Percentiles rank a stretch among this genome's conserved stretches.
Evolutionary conservation across 108 stramenopile species (phyloP).

Genomic region (Thalassiosira profunda): DNA sequence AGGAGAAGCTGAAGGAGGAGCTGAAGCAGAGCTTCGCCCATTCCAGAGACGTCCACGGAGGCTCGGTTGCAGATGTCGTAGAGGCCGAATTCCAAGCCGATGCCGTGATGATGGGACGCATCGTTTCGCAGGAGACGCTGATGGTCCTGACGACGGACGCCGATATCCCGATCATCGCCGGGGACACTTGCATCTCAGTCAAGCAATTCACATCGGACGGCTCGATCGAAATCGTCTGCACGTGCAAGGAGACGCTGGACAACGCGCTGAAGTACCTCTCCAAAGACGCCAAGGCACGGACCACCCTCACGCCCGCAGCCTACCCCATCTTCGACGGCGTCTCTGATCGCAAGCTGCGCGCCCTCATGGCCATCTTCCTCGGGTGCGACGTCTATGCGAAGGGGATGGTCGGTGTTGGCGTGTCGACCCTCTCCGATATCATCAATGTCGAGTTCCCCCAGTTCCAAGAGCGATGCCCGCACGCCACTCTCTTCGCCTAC

Average conservation of each 20-base stretch:
- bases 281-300: not conserved
- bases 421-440: not conserved
- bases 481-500: not conserved
- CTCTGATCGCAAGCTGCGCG: not conserved
- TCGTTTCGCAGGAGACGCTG: not conserved
- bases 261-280: not conserved
- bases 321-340: conserved; percentile 20
- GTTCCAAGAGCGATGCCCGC: not conserved
- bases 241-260: conserved; percentile 2
- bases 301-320: not conserved
- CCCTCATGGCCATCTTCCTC: not conserved
- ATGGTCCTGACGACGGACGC: conserved; percentile 7
- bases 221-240: not conserved
- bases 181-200: conserved; percentile 9
- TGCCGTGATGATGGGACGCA: conserved; percentile 6
- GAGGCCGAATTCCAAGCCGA: conserved; percentile 21
- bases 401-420: not conserved
- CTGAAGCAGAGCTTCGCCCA: conserved; percentile 7
- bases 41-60: not conserved
- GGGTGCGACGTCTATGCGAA: not conserved
- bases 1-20: not conserved
- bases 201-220: not conserved
- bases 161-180: not conserved
- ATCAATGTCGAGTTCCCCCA: not conserved
- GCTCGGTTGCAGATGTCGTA: conserved; percentile 1